Base-by-base conservation (phyloP, 257 asterid species). In the Coffea eugenioides region DNA sequence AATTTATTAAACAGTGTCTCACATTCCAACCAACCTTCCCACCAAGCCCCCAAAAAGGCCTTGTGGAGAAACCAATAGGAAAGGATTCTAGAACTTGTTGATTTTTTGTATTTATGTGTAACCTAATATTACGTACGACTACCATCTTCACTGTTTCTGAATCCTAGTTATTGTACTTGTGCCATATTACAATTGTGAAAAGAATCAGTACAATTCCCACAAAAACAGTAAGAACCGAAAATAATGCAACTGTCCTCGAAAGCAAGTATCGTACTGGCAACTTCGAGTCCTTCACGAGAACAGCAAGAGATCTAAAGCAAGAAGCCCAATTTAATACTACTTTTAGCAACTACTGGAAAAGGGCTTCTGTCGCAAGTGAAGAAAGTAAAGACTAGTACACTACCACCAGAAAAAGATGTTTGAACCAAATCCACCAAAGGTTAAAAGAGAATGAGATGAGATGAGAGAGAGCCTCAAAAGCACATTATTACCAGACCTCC, bases 241-340 rank as follows among this genome's bases (percentile, higher is more conserved):
- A 59, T 69, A 66, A 81, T 59, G 78, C 73, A 70, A 77, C 71
- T 69, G 57, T 54, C 79, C 18, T 25, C 65, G 64, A 80, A 46
- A 65, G 61, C 71, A 83, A 80, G 76, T 39, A 39, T 3, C 5
- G 43, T 4, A 39, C 43, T 39, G 51, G 45, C 25, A 25, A 69
- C 61, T 78, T 54, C n/a, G 23, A 76, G 72, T 48, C 73, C 45
- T 73, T 77, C 84, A 84, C 80, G 69, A 77, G 75, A 84, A 81
- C 67, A 52, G 81, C 43, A 25, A 52, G 66, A 62, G 69, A 36
- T 62, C 54, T 66, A 68, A 75, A 52, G 66, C 66, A 34, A 69
- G 78, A 76, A 71, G 59, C 70, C 73, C 76, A 72, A 77, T 21
- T 52, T 76, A n/a, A 23, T 2, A 65, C 78, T 48, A 73, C 71